phyloP scores from a whole-genome alignment of 2,329 filamentous ascomycete genomes.

The Colletotrichum ledebouriae region DNA sequence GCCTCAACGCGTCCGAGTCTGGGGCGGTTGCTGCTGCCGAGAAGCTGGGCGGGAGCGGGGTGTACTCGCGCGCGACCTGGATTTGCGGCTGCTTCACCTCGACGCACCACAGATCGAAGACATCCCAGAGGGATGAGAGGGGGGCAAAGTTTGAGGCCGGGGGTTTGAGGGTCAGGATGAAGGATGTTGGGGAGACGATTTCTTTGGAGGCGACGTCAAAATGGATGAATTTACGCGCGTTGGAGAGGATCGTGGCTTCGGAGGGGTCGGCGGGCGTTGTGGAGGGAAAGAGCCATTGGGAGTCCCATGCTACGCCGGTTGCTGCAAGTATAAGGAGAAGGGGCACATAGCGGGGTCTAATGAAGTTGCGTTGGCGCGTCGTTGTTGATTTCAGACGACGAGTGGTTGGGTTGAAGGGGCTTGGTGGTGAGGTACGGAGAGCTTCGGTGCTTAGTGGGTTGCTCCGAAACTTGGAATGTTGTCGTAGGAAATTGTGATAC shows the following conservation, averaged over 20 bases:
- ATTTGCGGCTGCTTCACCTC: conserved; percentile 95
- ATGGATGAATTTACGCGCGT: conserved; percentile 68
- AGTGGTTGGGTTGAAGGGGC: not conserved
- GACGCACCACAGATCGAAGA: conserved; percentile 82
- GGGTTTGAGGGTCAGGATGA: conserved; percentile 75
- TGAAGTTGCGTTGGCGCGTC: conserved; percentile 9
- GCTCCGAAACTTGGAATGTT: not conserved
- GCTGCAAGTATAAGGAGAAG: conserved; percentile 30
- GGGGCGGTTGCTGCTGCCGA: conserved; percentile 44
- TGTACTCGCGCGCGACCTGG: conserved; percentile 93
- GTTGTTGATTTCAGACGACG: conserved; percentile 3
- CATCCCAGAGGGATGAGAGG: conserved; percentile 52
- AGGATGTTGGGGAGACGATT: conserved; percentile 74
- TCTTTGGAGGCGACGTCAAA: conserved; percentile 75
- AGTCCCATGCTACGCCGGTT: conserved; percentile 35
- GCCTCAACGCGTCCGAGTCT: conserved; percentile 66
- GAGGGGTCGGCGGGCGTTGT: conserved; percentile 14
- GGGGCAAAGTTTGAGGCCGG: conserved; percentile 44
- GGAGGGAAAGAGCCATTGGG: conserved; percentile 40
- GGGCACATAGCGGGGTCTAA: conserved; percentile 31
- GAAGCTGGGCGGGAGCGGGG: conserved; percentile 76
- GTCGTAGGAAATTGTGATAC: too few species aligned
- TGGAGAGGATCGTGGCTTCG: conserved; percentile 61
- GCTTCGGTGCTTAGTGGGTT: too few species aligned
- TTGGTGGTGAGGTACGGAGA: too few species aligned